These are phyloP conservation scores for Colletotrichum sp. DNA, from an alignment of 2,329 filamentous ascomycete species.

Conservation along the genomic window DNA sequence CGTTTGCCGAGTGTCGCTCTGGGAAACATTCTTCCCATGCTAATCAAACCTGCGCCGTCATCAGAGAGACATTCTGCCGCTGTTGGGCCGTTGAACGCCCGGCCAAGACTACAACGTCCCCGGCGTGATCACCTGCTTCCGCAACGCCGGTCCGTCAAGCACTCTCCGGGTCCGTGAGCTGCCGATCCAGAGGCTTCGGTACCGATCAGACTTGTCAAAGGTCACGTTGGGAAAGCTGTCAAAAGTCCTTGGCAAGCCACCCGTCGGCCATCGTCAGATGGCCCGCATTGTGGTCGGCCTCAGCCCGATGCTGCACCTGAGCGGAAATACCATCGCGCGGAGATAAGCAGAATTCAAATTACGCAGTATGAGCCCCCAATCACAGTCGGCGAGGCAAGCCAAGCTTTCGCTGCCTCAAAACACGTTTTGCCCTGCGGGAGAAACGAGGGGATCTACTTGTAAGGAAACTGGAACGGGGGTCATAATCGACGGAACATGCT, in stretches of 20 bases:
- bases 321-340: background rate
- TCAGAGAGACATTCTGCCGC: background rate
- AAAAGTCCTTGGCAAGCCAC: background rate
- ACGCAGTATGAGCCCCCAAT: background rate
- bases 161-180: background rate
- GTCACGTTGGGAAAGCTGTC: background rate
- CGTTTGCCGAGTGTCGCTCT: background rate
- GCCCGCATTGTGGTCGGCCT: background rate
- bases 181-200: background rate
- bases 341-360: background rate
- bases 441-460: constrained; percentile 10
- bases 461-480: background rate
- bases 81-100: background rate
- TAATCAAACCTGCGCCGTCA: background rate
- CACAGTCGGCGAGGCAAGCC: background rate
- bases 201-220: background rate
- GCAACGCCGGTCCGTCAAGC: background rate
- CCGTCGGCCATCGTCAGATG: background rate
- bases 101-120: background rate
- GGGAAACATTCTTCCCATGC: constrained; percentile 4
- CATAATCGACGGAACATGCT: background rate
- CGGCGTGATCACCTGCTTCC: background rate
- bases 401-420: constrained; percentile 9
- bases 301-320: background rate
- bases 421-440: constrained; percentile 3